Conservation (phyloP, 257 asterid genomes). For the Forsythia viridissima region DNA sequence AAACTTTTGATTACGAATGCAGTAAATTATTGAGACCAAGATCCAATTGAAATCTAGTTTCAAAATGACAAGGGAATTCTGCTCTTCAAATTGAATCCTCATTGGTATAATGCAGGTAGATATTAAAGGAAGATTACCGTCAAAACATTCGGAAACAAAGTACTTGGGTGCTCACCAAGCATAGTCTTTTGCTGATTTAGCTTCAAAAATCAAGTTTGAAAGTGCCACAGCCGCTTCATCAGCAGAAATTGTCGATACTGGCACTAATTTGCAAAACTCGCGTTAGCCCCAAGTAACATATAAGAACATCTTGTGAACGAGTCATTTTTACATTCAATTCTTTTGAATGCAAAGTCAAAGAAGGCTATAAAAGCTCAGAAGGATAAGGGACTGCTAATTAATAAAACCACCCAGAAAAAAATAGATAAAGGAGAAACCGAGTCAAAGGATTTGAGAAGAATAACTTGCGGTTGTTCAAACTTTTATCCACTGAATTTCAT, state of each 20-base stretch:
- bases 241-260: constrained; percentile 46
- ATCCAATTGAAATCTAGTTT: neutral
- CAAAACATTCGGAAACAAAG: neutral
- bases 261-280: constrained; percentile 20
- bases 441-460: neutral
- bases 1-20: neutral
- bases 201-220: constrained; percentile 72
- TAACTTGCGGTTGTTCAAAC: neutral
- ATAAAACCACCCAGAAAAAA: neutral
- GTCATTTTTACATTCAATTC: neutral
- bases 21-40: neutral
- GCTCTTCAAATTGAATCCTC: constrained; percentile 6
- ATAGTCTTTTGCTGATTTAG: constrained; percentile 77
- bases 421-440: neutral
- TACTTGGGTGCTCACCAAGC: constrained; percentile 74
- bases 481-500: neutral
- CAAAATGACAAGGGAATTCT: neutral
- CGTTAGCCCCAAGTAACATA: constrained; percentile 5
- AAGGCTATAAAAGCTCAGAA: neutral
- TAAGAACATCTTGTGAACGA: neutral
- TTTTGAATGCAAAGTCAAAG: neutral
- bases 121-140: neutral
- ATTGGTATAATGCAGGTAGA: neutral
- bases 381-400: neutral
- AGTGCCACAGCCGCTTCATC: constrained; percentile 70